Base-by-base conservation (phyloP, 176 grass and related monocot species). In the Phragmites australis region DNA sequence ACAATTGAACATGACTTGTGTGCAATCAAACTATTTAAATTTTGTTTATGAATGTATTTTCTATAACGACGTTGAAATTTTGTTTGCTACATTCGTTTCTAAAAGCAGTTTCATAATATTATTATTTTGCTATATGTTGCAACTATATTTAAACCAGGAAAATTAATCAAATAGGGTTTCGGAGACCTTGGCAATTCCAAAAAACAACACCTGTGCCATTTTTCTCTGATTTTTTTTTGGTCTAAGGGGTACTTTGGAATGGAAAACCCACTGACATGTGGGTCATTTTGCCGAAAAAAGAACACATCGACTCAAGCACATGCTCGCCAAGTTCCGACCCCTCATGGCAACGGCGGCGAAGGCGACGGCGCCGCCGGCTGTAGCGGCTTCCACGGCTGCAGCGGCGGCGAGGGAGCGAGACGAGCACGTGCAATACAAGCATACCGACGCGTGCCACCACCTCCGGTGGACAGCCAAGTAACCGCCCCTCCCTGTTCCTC, bases 381-480 rank as follows among this genome's bases (percentile, higher is more conserved):
- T 76, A 31, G 47, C 90, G 74, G 57, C 50, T 43, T 77, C 78
- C 47, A 44, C 69, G 16, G 74, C 73, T 44, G 87, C 70, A 22
- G 81, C 48, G 54, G 72, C 23, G 39, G 57, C 50, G 22, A 65
- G 68, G 90, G 96, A 91, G 81, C 75, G 69, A 46, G 88, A 89
- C 15, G 88, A 72, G 39, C 64, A 94, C 84, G 60, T 72, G 44
- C 86, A 93, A 69, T 98, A 93, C 81, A 91, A 82, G 78, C 96
- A 95, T 48, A 88, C 86, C n/a, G 96, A 98, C 43, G 67, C 84
- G 14, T 94, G 75, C 83, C 78, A 84, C 45, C 80, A 66, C 63
- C 90, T 91, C 65, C 90, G 90, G 54, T 98, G 96, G 96, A 91
- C 80, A 23, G 30, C 78, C 44, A 95, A 89, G 92, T 95, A 66